phyloP scores from a whole-genome alignment of 2,329 filamentous ascomycete species.

The Fusarium fracticaudum region DNA sequence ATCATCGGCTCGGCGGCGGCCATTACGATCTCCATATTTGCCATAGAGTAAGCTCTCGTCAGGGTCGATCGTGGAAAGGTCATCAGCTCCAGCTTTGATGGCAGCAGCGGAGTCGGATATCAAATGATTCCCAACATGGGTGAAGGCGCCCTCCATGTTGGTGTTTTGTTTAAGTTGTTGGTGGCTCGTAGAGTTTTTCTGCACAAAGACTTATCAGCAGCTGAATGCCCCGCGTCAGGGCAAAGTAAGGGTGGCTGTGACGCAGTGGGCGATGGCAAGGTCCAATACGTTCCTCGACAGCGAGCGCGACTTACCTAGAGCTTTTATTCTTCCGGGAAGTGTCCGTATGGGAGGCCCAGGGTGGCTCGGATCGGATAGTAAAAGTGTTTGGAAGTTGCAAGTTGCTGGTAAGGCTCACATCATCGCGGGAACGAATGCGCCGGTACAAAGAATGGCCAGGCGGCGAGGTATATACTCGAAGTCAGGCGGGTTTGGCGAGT shows the following conservation, averaged over 20 bases:
- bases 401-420: slow-evolving; percentile 50
- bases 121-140: slow-evolving; percentile 85
- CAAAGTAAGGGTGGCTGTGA: slow-evolving; percentile 30
- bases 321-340: slow-evolving; percentile 36
- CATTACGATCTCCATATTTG: slow-evolving; percentile 68
- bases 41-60: slow-evolving; percentile 85
- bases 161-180: slow-evolving; percentile 32
- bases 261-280: slow-evolving; percentile 17
- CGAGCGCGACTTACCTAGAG: slow-evolving; percentile 42
- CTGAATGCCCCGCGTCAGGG: slow-evolving; percentile 37
- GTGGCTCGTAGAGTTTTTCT: slow-evolving; percentile 44
- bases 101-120: slow-evolving; percentile 85
- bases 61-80: slow-evolving; percentile 73
- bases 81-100: slow-evolving; percentile 88
- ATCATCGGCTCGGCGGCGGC: slow-evolving; percentile 80
- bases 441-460: slow-evolving; percentile 25
- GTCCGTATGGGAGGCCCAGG: slow-evolving; percentile 35
- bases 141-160: slow-evolving; percentile 87
- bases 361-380: slow-evolving; percentile 42
- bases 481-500: not conserved
- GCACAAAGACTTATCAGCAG: slow-evolving; percentile 25
- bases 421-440: slow-evolving; percentile 48
- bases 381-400: slow-evolving; percentile 45
- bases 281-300: not conserved
- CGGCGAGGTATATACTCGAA: slow-evolving; percentile 14